These are phyloP conservation scores for Neonectria hederae DNA, from an alignment of 2,329 filamentous ascomycete genomes.

Conservation along the genomic window DNA sequence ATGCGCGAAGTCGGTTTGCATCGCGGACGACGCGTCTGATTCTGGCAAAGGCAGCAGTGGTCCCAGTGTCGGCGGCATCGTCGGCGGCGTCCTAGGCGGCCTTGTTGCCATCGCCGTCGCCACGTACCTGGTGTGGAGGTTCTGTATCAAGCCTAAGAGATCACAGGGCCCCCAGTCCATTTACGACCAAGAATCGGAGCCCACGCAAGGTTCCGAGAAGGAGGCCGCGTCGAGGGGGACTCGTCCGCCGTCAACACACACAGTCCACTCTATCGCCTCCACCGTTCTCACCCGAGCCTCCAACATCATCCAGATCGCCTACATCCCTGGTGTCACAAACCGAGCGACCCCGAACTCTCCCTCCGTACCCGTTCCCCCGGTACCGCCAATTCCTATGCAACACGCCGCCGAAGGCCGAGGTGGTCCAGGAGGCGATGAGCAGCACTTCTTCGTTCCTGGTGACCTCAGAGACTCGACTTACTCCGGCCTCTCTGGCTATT, in stretches of 20 bases:
- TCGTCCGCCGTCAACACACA: conserved; percentile 79
- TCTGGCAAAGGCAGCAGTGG: conserved; percentile 49
- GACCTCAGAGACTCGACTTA: conserved; percentile 93
- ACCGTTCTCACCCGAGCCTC: conserved; percentile 95
- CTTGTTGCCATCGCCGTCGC: conserved; percentile 77
- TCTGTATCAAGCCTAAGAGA: conserved; percentile 83
- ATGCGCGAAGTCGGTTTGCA: conserved; percentile 60
- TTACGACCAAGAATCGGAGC: conserved; percentile 66
- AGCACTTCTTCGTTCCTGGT: conserved; percentile 92
- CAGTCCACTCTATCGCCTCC: conserved; percentile 91
- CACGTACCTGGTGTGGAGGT: conserved; percentile 86
- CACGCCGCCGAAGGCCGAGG: conserved; percentile 58
- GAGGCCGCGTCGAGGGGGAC: conserved; percentile 54
- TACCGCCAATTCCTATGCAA: conserved; percentile 85
- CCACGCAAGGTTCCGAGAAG: conserved; percentile 53
- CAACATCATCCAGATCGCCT: conserved; percentile 99
- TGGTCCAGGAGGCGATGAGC: conserved; percentile 72
- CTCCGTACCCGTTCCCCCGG: conserved; percentile 84
- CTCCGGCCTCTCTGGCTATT: conserved; percentile 75
- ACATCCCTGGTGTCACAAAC: conserved; percentile 97
- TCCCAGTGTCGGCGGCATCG: conserved; percentile 84
- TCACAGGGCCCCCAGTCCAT: conserved; percentile 64
- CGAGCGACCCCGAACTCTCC: conserved; percentile 86
- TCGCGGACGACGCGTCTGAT: conserved; percentile 41
- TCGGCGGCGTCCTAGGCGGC: conserved; percentile 89